Conservation (phyloP, 139 green algal species). For the Ostreobium quekettii region DNA sequence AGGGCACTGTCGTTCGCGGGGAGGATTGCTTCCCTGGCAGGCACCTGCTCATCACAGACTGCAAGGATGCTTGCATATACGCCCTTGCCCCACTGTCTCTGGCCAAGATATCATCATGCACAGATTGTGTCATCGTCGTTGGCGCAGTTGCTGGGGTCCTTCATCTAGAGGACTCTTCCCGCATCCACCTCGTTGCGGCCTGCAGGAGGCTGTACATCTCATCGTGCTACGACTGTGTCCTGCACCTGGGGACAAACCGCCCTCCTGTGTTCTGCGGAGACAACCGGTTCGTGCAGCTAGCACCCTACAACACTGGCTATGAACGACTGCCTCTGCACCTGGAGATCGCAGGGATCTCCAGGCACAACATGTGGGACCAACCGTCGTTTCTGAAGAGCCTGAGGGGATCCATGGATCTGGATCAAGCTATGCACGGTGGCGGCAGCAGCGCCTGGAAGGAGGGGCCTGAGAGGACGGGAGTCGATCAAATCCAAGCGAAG, state of each 20-base stretch:
- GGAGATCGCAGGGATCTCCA: conserved; percentile 1
- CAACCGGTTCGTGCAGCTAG: conserved; percentile 61
- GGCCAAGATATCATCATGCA: conserved; percentile 61
- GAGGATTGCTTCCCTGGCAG: conserved; percentile 48
- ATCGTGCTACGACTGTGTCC: conserved; percentile 73
- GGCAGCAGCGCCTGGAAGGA: not conserved
- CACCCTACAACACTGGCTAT: conserved; percentile 73
- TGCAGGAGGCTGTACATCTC: conserved; percentile 41
- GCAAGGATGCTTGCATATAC: conserved; percentile 81
- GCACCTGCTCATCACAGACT: conserved; percentile 57
- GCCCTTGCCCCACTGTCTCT: conserved; percentile 62
- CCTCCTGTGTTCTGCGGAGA: conserved; percentile 58
- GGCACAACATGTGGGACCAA: conserved; percentile 5
- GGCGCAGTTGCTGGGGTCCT: conserved; percentile 57
- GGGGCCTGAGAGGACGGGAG: not conserved
- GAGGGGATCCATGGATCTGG: not conserved
- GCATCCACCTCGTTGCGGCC: conserved; percentile 47
- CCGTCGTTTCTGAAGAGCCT: not conserved
- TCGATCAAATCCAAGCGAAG: not conserved
- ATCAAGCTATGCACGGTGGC: not conserved
- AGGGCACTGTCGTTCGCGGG: conserved; percentile 66
- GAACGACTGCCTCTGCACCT: conserved; percentile 19
- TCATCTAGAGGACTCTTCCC: conserved; percentile 63
- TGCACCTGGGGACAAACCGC: conserved; percentile 66
- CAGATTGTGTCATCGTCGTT: conserved; percentile 69